A percentile compares a stretch with the other conserved stretches of the same genome.
Conservation (phyloP, 257 asterid species). For the Solanum chmielewskii region DNA sequence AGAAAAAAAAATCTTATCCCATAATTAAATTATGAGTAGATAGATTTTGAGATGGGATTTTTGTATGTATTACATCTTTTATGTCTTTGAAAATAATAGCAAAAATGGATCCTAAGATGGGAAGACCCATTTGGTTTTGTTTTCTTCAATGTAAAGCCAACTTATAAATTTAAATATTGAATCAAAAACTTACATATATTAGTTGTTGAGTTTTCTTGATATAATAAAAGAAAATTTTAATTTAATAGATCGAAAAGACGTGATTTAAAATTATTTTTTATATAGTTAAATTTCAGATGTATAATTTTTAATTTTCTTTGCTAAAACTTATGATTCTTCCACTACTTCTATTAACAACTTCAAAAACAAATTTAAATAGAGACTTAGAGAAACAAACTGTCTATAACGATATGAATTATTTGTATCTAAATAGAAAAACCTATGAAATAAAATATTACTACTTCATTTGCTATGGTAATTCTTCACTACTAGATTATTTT, state of each 20-base stretch:
- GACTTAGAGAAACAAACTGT: fast-evolving
- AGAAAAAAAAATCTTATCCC: background rate
- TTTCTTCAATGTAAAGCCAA: background rate
- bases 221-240: background rate
- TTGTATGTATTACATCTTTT: background rate
- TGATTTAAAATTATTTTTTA: fast-evolving
- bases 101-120: background rate
- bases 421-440: too few relatives aligned
- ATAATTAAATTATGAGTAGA: background rate
- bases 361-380: background rate
- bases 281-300: background rate
- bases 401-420: background rate
- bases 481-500: fast-evolving
- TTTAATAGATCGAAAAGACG: background rate
- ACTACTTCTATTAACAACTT: background rate
- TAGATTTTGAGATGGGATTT: background rate
- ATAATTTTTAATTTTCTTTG: background rate
- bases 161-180: background rate
- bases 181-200: background rate
- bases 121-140: background rate
- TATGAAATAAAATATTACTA: too few relatives aligned
- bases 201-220: background rate
- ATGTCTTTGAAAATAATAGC: background rate
- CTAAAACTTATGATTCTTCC: background rate
- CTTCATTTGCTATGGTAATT: too few relatives aligned